Percentiles rank a stretch among this genome's conserved stretches.
phyloP scores from a whole-genome alignment of 176 grass and related monocot genomes.

The Oryza australiensis region DNA sequence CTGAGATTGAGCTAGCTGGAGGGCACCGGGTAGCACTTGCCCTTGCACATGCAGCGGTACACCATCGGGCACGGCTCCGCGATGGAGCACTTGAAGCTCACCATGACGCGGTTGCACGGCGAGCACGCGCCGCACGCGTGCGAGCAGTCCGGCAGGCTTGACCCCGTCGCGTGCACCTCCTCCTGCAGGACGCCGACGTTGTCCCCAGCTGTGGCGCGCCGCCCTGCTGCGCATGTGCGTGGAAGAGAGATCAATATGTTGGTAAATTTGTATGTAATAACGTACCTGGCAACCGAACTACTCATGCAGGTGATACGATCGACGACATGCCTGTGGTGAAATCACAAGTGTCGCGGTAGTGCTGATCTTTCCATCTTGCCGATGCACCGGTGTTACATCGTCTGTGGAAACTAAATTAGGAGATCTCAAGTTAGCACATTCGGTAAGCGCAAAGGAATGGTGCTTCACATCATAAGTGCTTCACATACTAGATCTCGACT shows the following conservation, averaged over 20 bases:
- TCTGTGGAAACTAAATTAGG: neutral
- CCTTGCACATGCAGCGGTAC: conserved; percentile 89
- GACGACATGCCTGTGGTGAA: neutral
- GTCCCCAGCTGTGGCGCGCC: neutral
- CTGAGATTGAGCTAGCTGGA: conserved; percentile 27
- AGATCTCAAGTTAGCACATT: neutral
- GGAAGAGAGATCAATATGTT: too few species aligned
- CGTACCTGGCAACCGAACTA: too few species aligned
- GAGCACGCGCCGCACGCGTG: conserved; percentile 86
- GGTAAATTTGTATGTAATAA: too few species aligned
- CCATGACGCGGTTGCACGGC: conserved; percentile 88
- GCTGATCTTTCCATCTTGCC: neutral
- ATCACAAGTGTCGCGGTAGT: neutral
- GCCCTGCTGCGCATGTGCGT: neutral
- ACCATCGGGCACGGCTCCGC: conserved; percentile 90
- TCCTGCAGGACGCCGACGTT: conserved; percentile 27
- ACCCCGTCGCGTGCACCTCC: conserved; percentile 61
- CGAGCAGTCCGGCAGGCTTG: conserved; percentile 81
- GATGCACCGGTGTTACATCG: neutral
- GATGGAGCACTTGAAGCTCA: conserved; percentile 86
- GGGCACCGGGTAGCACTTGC: conserved; percentile 77
- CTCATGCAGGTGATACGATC: neutral
- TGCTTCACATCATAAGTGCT: neutral
- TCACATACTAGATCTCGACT: neutral
- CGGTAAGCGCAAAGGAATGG: neutral